Base-by-base conservation (phyloP, 257 asterid genomes). In the Solanum corneliomulleri region DNA sequence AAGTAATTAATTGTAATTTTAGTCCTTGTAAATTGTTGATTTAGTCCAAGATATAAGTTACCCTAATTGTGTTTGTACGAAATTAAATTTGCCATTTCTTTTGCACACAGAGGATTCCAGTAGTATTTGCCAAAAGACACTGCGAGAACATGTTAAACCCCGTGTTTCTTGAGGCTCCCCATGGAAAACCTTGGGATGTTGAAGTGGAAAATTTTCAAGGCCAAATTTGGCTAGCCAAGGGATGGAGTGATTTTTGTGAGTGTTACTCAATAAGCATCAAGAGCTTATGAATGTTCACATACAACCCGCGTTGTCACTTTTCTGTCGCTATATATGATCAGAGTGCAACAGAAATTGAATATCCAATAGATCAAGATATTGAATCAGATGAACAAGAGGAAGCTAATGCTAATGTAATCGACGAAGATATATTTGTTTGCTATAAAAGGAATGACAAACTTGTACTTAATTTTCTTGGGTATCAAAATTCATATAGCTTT, bases 151-250 rank as follows among this genome's bases (percentile, higher is more conserved):
- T 93, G 81, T 78, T 83, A 4, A 87, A 88, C 58, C 21, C 20
- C 18, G 86, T 90, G 13, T 84, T 21, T 31, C 77, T 93, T 58
- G 90, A 88, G 84, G 91, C 86, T 52, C 92, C 91, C 6, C 85
- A 16, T 70, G 91, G 91, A 44, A 21, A 78, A 33, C 9, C 72
- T 13, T 89, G 87, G 89, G 76, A 87, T 27, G 90, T 91, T 3
- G 88, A 88, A 71, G 25, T 93, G 68, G 60, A n/a, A 37, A 88
- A 39, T 3, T 66, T 47, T 25, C n/a, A 88, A 35, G 86, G 66
- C 25, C 89, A 82, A 71, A 89, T 86, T 70, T 80, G 88, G 91
- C 52, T 93, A 7, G 85, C 52, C 3, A 76, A 86, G 11, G 95
- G 95, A n/a, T 58, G 68, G 27, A 58, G 62, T 35, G 89, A 89